A percentile compares a stretch with the other conserved stretches of the same genome.
Conservation (phyloP, 2,329 filamentous ascomycete genomes). For the Phyllosticta paracitricarpa region DNA sequence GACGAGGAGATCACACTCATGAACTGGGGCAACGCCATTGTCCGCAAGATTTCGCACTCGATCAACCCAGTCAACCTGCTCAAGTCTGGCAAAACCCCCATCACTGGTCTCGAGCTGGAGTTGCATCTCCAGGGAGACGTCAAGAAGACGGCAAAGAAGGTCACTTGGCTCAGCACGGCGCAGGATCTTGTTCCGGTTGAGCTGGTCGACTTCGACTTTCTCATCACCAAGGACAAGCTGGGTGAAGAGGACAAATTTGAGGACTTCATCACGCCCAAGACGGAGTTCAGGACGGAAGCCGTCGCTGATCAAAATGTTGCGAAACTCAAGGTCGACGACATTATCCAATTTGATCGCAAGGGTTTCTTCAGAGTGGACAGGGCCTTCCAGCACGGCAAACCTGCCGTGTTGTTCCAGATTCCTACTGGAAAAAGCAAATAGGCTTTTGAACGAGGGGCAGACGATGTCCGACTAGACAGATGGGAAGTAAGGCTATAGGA, state of each 20-base stretch:
- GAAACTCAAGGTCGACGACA: constrained; percentile 72
- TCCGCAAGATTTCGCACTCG: constrained; percentile 53
- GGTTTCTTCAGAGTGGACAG: constrained; percentile 83
- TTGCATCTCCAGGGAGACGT: constrained; percentile 89
- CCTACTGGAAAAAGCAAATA: constrained; percentile 49
- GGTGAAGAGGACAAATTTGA: constrained; percentile 80
- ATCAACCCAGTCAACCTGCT: constrained; percentile 37
- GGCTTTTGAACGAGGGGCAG: neutral
- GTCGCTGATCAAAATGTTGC: constrained; percentile 73
- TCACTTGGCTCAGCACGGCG: constrained; percentile 79
- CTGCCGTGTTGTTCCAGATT: constrained; percentile 58
- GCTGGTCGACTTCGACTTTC: constrained; percentile 88
- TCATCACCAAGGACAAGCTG: constrained; percentile 90
- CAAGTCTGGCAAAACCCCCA: constrained; percentile 41
- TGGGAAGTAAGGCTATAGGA: neutral
- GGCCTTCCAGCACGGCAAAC: constrained; percentile 47
- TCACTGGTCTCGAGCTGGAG: constrained; percentile 67
- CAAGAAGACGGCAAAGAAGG: constrained; percentile 92
- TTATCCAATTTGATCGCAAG: constrained; percentile 90
- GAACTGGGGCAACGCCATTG: constrained; percentile 89
- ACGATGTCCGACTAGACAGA: neutral
- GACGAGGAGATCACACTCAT: constrained; percentile 92
- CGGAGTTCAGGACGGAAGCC: constrained; percentile 63
- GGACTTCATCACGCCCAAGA: constrained; percentile 69
- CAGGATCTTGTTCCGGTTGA: constrained; percentile 73